Conservation (phyloP, 192 early-diverging fungal species). For the Dissophora globulifera region DNA sequence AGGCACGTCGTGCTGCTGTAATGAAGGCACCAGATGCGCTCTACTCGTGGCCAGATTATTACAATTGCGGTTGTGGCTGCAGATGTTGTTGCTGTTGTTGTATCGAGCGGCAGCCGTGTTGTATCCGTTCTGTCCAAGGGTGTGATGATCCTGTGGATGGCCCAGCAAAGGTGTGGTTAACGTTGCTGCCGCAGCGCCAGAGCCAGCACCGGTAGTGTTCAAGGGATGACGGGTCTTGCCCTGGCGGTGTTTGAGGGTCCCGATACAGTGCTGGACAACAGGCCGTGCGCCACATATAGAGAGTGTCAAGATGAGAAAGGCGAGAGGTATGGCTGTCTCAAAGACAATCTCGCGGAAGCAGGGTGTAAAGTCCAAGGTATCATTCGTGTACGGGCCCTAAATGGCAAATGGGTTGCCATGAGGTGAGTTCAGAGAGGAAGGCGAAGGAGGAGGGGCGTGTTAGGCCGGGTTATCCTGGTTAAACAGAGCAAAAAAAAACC, state of each 20-base stretch:
- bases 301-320: conserved; percentile 41
- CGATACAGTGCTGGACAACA: conserved; percentile 13
- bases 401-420: too few species aligned
- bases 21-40: conserved; percentile 7
- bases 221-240: too few species aligned
- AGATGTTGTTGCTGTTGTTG: not conserved
- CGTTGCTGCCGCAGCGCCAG: too few species aligned
- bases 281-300: conserved; percentile 47
- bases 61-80: too few species aligned
- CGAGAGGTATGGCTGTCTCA: conserved; percentile 32
- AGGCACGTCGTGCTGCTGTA: not conserved
- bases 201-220: too few species aligned
- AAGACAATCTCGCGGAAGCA: conserved; percentile 48
- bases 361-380: conserved; percentile 48
- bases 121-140: conserved; percentile 7
- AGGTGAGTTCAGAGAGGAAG: too few species aligned
- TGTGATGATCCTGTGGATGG: conserved; percentile 21
- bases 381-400: conserved; percentile 49
- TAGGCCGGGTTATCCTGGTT: too few species aligned
- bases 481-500: too few species aligned
- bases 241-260: not conserved
- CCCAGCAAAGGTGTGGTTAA: conserved; percentile 15
- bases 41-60: not conserved
- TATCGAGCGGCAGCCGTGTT: not conserved
- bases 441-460: too few species aligned